phyloP scores from a whole-genome alignment of 108 stramenopile genomes.

The Skeletonema marinoi region DNA sequence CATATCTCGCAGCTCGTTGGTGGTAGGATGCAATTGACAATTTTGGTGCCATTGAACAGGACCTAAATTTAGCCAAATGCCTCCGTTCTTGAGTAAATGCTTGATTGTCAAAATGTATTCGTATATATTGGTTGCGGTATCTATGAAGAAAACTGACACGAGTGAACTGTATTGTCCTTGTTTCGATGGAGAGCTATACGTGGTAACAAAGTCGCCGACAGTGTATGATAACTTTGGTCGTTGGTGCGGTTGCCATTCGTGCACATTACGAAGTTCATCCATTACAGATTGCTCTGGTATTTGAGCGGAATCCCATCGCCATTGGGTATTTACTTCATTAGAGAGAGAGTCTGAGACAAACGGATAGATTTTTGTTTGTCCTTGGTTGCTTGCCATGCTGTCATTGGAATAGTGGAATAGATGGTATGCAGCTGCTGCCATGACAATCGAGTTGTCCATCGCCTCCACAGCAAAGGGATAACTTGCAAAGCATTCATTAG shows the following conservation, averaged over 20 bases:
- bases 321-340: conserved; percentile 77
- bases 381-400: background rate
- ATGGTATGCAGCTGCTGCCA: conserved; percentile 71
- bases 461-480: conserved; percentile 73
- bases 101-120: conserved; percentile 60
- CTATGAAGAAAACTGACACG: conserved; percentile 83
- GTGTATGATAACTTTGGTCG: conserved; percentile 70
- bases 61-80: conserved; percentile 85
- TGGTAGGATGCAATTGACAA: conserved; percentile 62
- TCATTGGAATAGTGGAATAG: conserved; percentile 36
- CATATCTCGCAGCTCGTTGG: conserved; percentile 67
- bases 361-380: conserved; percentile 51
- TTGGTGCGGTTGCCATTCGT: conserved; percentile 15
- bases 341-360: conserved; percentile 62
- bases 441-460: conserved; percentile 71
- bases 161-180: conserved; percentile 57
- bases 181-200: conserved; percentile 38
- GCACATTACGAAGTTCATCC: background rate
- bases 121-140: conserved; percentile 83
- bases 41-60: conserved; percentile 88
- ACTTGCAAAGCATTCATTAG: background rate
- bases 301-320: conserved; percentile 54
- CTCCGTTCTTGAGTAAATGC: conserved; percentile 36
- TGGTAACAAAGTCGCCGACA: conserved; percentile 70
- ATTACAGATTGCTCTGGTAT: conserved; percentile 52